Base-by-base conservation (phyloP, 2,329 filamentous ascomycete genomes). In the Verticillium nonalfalfae region DNA sequence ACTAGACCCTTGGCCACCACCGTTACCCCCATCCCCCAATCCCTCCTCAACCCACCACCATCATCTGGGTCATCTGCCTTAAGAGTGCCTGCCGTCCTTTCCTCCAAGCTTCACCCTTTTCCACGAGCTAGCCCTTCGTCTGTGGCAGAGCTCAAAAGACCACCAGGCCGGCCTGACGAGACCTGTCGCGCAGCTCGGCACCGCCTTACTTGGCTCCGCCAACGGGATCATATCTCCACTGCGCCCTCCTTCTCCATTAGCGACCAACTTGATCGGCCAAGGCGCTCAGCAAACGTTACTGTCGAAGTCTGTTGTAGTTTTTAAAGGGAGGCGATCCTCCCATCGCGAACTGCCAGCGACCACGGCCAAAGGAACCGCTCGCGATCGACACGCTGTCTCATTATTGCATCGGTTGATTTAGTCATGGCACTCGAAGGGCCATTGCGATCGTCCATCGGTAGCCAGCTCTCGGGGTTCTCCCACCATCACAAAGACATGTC, bases 371-470 rank as follows among this genome's bases (percentile, higher is more conserved):
- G 0, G n/a, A 52, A 52, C 45, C 11, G 18, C 21, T 52, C 45
- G 45, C 45, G 45, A 52, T 21, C 45, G 45, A 52, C 45, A 52
- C n/a, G 45, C 45, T 18, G 45, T 52, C 45, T 52, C 18, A 10
- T 10, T 26, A 26, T 10, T 13, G 6, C 45, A 52, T 9, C 18
- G 10, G 45, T 10, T 9, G 9, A 10, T 21, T 11, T 10, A 21
- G 66, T 61, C 74, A 86, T 86, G 84, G 84, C 84, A 72, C 78
- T 87, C 72, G 81, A 85, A 75, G 85, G 81, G 70, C 85, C 86
- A 63, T 73, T 90, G 68, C 79, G 85, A 69, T 83, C 85, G 64
- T 89, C 87, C 64, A 83, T 83, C 62, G 84, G 81, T 71, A 84
- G 77, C 74, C 74, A 84, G 66, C 78, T 82, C 73, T 81, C 82